These are phyloP conservation scores for Blepharisma japonicum DNA, from an alignment of 73 alveolate genomes.

Conservation along the genomic window DNA sequence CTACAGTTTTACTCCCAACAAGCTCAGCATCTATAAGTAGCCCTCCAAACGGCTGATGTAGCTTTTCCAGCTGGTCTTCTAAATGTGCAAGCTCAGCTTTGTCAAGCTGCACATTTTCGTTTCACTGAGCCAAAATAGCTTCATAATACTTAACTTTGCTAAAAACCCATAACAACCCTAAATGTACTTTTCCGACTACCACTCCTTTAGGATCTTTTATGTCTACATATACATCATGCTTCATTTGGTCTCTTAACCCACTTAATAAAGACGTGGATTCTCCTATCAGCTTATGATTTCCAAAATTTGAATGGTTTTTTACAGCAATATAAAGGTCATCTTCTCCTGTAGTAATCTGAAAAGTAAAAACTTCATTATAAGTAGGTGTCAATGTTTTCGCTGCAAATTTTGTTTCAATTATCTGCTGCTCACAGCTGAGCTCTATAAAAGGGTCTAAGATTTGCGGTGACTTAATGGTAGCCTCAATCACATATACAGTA, in stretches of 20 bases:
- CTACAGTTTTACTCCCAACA: too few species aligned
- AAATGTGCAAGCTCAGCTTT: too few species aligned
- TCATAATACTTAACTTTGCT: too few species aligned
- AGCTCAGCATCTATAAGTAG: too few species aligned
- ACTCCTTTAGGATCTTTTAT: slow-evolving; percentile 12
- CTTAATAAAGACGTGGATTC: slow-evolving; percentile 11
- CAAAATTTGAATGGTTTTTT: slow-evolving; percentile 41
- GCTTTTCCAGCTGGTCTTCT: too few species aligned
- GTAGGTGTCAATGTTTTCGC: slow-evolving; percentile 40
- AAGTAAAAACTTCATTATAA: slow-evolving; percentile 53
- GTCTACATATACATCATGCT: slow-evolving; percentile 42
- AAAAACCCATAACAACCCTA: too few species aligned
- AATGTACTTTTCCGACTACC: too few species aligned
- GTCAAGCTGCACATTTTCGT: too few species aligned
- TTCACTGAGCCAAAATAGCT: too few species aligned
- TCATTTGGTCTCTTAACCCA: slow-evolving; percentile 39
- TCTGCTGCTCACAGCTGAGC: slow-evolving; percentile 35
- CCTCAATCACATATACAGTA: slow-evolving; percentile 52
- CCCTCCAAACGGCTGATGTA: too few species aligned
- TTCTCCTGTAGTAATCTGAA: slow-evolving; percentile 39
- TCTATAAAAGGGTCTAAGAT: slow-evolving; percentile 48
- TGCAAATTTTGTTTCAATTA: slow-evolving; percentile 30
- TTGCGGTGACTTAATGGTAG: slow-evolving; percentile 40
- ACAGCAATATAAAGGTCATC: slow-evolving; percentile 38
- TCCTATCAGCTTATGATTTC: slow-evolving; percentile 52